Evolutionary conservation across 2,329 filamentous ascomycete species (phyloP).

Genomic region (Aureobasidium subglaciale): DNA sequence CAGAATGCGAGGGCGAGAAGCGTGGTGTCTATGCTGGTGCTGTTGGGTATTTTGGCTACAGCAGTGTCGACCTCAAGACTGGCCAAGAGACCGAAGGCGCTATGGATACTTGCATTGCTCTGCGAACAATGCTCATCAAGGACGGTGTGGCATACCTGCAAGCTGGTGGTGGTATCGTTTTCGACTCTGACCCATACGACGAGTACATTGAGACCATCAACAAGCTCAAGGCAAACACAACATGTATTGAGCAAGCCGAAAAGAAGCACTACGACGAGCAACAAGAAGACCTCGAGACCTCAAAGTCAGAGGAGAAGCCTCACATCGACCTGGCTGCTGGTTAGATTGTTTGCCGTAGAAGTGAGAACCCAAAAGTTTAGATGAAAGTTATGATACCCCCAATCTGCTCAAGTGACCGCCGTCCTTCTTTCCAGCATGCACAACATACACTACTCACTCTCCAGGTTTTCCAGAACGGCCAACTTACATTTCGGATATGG

Average conservation of each 20-base stretch:
- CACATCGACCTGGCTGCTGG: constrained; percentile 17
- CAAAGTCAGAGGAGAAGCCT: not conserved
- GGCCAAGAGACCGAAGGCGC: constrained; percentile 66
- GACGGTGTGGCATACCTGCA: constrained; percentile 88
- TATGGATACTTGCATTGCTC: constrained; percentile 80
- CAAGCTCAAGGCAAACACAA: constrained; percentile 85
- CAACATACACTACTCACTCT: no score
- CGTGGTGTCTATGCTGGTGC: constrained; percentile 91
- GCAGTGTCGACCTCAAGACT: constrained; percentile 51
- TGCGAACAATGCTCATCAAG: constrained; percentile 92
- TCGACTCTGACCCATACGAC: constrained; percentile 82
- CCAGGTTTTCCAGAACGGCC: no score
- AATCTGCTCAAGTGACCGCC: no score
- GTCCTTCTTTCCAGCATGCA: no score
- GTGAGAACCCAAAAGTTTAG: not conserved
- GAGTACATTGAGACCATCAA: constrained; percentile 97
- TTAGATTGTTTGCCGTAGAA: not conserved
- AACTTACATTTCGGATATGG: no score
- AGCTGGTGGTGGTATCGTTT: constrained; percentile 81
- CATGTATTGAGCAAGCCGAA: constrained; percentile 80
- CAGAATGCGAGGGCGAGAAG: constrained; percentile 89
- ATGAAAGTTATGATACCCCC: constrained; percentile 9
- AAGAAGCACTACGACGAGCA: constrained; percentile 52
- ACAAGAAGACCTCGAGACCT: constrained; percentile 19
- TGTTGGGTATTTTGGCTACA: constrained; percentile 93